These are phyloP conservation scores for Solanum lycopersicoides DNA, from an alignment of 257 asterid species.

Conservation along the genomic window DNA sequence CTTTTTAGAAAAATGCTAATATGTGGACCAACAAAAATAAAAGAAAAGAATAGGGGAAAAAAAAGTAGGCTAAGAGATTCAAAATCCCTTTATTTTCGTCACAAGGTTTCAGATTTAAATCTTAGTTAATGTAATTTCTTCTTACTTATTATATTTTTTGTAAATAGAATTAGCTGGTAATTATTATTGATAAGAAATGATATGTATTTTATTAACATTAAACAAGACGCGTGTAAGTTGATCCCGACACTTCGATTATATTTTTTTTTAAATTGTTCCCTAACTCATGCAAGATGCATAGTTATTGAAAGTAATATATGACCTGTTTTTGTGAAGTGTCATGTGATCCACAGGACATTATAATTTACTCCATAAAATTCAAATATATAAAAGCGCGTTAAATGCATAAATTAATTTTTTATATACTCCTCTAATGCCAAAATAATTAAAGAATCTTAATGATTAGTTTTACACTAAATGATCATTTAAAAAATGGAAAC, in stretches of 20 bases:
- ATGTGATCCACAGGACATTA: neutral
- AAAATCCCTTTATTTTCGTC: neutral
- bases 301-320: neutral
- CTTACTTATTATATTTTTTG: neutral
- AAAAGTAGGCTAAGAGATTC: neutral
- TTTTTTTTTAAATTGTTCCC: neutral
- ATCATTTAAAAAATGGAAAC: neutral
- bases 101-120: neutral
- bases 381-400: neutral
- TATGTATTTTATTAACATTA: neutral
- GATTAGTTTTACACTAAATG: neutral
- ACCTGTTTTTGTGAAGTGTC: neutral
- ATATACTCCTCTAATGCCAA: neutral
- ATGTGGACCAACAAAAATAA: neutral
- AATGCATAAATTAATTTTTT: neutral
- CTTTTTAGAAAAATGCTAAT: neutral
- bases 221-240: rapidly evolving
- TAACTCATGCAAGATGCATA: neutral
- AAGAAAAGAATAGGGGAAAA: neutral
- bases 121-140: rapidly evolving
- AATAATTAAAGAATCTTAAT: neutral
- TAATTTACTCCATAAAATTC: neutral
- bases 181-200: neutral
- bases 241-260: neutral
- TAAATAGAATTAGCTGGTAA: rapidly evolving